Evolutionary conservation across 805 yeast species (phyloP), one percentile per base, ranked within the genome.

Genomic region (Debaryomyces castellii): DNA sequence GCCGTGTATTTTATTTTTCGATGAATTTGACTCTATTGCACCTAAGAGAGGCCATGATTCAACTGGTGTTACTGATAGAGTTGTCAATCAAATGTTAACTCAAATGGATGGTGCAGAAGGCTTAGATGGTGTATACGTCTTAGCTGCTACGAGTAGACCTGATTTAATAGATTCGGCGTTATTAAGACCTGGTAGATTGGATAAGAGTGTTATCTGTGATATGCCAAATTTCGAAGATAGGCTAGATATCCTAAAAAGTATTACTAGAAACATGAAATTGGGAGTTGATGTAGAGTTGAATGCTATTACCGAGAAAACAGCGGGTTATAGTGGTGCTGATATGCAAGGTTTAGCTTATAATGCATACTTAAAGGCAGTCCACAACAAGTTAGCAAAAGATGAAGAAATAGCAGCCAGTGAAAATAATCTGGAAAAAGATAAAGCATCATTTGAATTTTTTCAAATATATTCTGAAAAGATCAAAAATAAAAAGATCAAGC

Each of bases 81-180:
- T 94, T 34, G 99, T 94, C 21, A 94, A 94, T 66, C 99, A 94
- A 62, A 80, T 94, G 81, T 77, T 94, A 57, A 94, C 99, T 0
- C 97, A 94, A 62, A 91, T 94, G 96, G 99, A 94, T 65, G 99
- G 99, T 69, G 98, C 98, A 0, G 98, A 94, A 64, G 97, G 98
- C 0, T 72, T 91, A 23, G 97, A 91, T 57, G 97, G 98, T 3
- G 98, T 94, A 2, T 92, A 94, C 61, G 96, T 94, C 0, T 73
- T 94, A 21, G 98, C 98, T 0, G 99, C 98, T 1, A 94, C 98
- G 0, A 84, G 94, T 55, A 77, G 99, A 56, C 99, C 99, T 0
- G 99, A 94, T 59, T 75, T 94, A 54, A 91, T 94, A 52, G 99
- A 94, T 63, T 85, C 96, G 2, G 99, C 99, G 0, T 74, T 94